These are phyloP conservation scores for Rosa rugosa DNA, from an alignment of 306 rosid genomes.

Conservation along the genomic window DNA sequence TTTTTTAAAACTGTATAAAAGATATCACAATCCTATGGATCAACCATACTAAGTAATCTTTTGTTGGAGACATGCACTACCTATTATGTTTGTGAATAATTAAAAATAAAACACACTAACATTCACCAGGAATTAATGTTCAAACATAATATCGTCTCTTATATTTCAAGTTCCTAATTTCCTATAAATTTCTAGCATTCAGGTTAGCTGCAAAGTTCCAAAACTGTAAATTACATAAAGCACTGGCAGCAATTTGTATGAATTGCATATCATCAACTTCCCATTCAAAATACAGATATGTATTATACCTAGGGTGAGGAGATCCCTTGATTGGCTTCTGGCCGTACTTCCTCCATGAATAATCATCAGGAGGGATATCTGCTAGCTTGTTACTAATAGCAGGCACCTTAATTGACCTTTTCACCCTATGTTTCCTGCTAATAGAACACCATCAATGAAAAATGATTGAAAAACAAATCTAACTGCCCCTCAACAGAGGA, in stretches of 20 bases:
- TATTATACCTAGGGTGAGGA: constrained; percentile 89
- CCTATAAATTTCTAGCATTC: constrained; percentile 18
- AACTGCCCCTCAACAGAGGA: constrained; percentile 8
- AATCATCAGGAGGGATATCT: constrained; percentile 98
- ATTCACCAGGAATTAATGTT: background rate
- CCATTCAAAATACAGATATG: constrained; percentile 7
- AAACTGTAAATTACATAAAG: background rate
- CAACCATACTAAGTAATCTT: background rate
- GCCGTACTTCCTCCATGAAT: constrained; percentile 98
- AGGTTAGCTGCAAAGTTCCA: background rate
- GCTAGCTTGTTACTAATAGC: constrained; percentile 98
- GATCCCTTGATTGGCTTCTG: constrained; percentile 99
- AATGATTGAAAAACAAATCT: background rate
- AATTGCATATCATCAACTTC: constrained; percentile 11
- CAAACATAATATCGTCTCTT: background rate
- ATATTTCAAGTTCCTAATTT: constrained; percentile 23
- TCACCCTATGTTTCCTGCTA: constrained; percentile 89
- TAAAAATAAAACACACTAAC: too few species aligned
- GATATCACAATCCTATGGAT: background rate
- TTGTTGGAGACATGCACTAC: background rate
- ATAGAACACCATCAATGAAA: constrained; percentile 5
- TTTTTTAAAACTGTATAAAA: background rate
- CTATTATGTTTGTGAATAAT: background rate
- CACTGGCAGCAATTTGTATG: background rate
- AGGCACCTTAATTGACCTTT: constrained; percentile 92